phyloP scores from a whole-genome alignment of 2,329 filamentous ascomycete species.

The Alternaria sp. region DNA sequence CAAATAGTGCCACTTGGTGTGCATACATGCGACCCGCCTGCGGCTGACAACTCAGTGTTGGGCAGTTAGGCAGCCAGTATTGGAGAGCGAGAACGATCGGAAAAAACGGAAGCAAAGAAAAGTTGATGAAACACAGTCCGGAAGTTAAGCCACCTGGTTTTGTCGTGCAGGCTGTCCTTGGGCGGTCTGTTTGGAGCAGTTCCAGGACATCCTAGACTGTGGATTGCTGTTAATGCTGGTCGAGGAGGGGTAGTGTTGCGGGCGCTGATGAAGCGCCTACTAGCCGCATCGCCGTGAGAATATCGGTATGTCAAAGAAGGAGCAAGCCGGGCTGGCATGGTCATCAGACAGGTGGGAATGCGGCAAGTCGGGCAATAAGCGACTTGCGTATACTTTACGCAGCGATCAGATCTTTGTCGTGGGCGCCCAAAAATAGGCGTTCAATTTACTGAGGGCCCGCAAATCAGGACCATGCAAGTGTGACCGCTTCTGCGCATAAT shows the following conservation, averaged over 20 bases:
- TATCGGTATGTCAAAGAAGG: slow-evolving; percentile 18
- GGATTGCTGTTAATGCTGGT: slow-evolving; percentile 19
- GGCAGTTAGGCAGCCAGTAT: slow-evolving; percentile 22
- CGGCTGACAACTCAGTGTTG: slow-evolving; percentile 19
- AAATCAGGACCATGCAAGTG: slow-evolving; percentile 28
- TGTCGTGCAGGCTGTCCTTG: slow-evolving; percentile 25
- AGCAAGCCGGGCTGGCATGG: slow-evolving; percentile 17
- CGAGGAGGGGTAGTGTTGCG: slow-evolving; percentile 27
- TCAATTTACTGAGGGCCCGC: slow-evolving; percentile 21
- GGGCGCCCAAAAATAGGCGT: slow-evolving; percentile 35
- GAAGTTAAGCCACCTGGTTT: slow-evolving; percentile 23
- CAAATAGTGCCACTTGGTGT: slow-evolving; percentile 18
- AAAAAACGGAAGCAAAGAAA: slow-evolving; percentile 26
- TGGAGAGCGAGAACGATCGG: slow-evolving; percentile 25
- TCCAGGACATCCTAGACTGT: slow-evolving; percentile 26
- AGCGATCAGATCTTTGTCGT: slow-evolving; percentile 30
- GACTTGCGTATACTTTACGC: slow-evolving; percentile 21
- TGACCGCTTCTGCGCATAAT: slow-evolving; percentile 25
- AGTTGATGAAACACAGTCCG: slow-evolving; percentile 27
- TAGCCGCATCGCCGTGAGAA: slow-evolving; percentile 19
- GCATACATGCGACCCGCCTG: slow-evolving; percentile 17
- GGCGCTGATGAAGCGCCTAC: slow-evolving; percentile 22
- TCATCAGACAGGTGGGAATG: slow-evolving; percentile 30
- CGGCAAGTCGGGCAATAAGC: slow-evolving; percentile 29
- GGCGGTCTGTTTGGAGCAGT: slow-evolving; percentile 26